A percentile compares a stretch with the other conserved stretches of the same genome.
Evolutionary conservation across 2,329 filamentous ascomycete species (phyloP).

Genomic region (Fusarium austroafricanum): DNA sequence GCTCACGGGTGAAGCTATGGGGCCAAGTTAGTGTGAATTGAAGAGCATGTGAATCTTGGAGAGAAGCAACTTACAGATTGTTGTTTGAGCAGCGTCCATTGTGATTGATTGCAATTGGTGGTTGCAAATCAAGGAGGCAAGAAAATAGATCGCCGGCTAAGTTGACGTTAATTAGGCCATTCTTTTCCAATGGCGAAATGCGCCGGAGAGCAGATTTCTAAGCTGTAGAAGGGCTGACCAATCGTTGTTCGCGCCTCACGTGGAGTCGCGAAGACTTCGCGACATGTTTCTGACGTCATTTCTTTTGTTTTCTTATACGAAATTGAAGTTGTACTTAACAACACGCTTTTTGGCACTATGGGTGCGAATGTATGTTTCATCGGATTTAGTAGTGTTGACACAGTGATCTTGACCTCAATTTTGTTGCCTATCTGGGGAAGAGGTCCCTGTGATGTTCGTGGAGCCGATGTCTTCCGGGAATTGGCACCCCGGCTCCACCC

Average conservation of each 20-base stretch:
- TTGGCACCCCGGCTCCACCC: conserved; percentile 9
- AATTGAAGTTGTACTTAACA: not conserved
- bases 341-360: not conserved
- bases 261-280: conserved; percentile 43
- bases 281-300: conserved; percentile 45
- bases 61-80: conserved; percentile 41
- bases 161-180: conserved; percentile 26
- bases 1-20: conserved; percentile 36
- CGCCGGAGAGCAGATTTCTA: conserved; percentile 46
- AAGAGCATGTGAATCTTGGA: not conserved
- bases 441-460: conserved; percentile 12
- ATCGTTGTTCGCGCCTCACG: conserved; percentile 47
- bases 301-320: not conserved
- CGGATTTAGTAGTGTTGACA: not conserved
- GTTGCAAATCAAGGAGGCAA: conserved; percentile 36
- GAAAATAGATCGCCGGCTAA: conserved; percentile 21
- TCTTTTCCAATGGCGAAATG: conserved; percentile 43
- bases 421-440: conserved; percentile 10
- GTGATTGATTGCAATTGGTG: conserved; percentile 28
- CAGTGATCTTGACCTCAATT: not conserved
- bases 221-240: conserved; percentile 44
- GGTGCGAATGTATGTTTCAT: not conserved
- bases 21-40: conserved; percentile 11
- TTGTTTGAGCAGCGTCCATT: conserved; percentile 49
- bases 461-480: conserved; percentile 21